A percentile compares a stretch with the other conserved stretches of the same genome.
phyloP scores from a whole-genome alignment of 1,284 basidiomycete species.

The Boletus mariae region DNA sequence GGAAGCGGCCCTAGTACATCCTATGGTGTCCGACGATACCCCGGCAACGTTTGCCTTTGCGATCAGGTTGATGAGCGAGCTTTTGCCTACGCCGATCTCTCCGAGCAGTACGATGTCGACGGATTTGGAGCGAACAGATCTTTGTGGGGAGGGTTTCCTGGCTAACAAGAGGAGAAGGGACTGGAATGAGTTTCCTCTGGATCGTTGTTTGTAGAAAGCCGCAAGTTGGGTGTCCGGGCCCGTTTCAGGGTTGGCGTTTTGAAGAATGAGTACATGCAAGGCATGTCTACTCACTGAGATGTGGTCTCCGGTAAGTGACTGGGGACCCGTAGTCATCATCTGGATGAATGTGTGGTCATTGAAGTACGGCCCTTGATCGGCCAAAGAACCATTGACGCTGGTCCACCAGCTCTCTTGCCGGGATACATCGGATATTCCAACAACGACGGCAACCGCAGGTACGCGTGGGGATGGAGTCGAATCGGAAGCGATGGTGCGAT shows the following conservation, averaged over 20 bases:
- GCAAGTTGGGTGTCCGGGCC: slow-evolving; percentile 1
- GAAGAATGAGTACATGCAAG: slow-evolving; percentile 17
- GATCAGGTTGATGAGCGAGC: slow-evolving; percentile 29
- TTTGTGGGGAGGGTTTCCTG: slow-evolving; percentile 7
- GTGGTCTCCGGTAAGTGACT: slow-evolving; percentile 3
- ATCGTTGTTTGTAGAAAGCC: slow-evolving; percentile 10
- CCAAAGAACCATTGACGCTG: slow-evolving; percentile 1
- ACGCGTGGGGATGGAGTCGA: neutral
- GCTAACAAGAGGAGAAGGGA: slow-evolving; percentile 7
- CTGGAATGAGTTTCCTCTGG: slow-evolving; percentile 15
- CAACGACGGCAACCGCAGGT: slow-evolving; percentile 22
- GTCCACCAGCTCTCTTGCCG: slow-evolving; percentile 24
- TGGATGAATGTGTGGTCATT: slow-evolving; percentile 20
- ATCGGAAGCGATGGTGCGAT: slow-evolving; percentile 8
- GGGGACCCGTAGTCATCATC: neutral
- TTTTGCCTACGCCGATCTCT: slow-evolving; percentile 30
- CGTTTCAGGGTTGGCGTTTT: slow-evolving; percentile 8
- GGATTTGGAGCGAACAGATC: neutral
- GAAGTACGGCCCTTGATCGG: slow-evolving; percentile 14
- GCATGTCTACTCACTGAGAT: slow-evolving; percentile 9
- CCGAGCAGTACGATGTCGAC: slow-evolving; percentile 23
- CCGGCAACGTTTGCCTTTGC: slow-evolving; percentile 10
- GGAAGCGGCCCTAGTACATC: slow-evolving; percentile 17
- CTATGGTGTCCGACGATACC: slow-evolving; percentile 22
- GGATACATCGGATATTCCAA: slow-evolving; percentile 11